Conservation (phyloP, 441 rosid species). For the Eruca vesicaria region DNA sequence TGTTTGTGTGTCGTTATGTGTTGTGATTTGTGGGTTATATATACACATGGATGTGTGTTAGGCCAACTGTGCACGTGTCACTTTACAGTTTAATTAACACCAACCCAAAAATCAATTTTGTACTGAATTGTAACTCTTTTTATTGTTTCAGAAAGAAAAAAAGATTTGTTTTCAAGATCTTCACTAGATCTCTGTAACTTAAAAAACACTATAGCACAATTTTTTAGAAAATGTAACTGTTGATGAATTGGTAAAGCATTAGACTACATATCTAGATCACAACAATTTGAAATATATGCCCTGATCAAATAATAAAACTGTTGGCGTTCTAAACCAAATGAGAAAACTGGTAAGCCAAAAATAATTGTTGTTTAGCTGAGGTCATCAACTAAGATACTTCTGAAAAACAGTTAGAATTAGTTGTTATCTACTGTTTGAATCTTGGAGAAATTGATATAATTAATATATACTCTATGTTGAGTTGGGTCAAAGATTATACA, state of each 20-base stretch:
- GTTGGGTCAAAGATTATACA: too few species aligned
- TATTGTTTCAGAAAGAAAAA: neutral
- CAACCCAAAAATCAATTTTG: neutral
- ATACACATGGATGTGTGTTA: neutral
- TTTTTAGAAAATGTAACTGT: neutral
- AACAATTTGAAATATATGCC: neutral
- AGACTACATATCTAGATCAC: neutral
- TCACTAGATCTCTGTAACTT: neutral
- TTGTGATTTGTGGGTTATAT: conserved; percentile 9
- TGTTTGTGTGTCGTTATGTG: neutral
- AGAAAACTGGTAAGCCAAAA: neutral
- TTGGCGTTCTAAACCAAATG: neutral
- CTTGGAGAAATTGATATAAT: neutral
- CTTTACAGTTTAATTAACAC: conserved; percentile 2
- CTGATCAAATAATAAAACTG: neutral
- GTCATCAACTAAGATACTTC: neutral
- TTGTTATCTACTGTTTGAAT: neutral
- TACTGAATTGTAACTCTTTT: neutral
- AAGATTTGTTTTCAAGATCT: neutral
- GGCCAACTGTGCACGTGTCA: conserved; percentile 9
- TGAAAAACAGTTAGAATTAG: neutral
- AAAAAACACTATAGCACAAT: neutral
- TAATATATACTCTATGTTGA: neutral
- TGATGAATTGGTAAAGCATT: neutral
- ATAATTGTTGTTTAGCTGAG: neutral